Conservation (phyloP, 2,329 filamentous ascomycete genomes). For the Aspergillus carbonarius region DNA sequence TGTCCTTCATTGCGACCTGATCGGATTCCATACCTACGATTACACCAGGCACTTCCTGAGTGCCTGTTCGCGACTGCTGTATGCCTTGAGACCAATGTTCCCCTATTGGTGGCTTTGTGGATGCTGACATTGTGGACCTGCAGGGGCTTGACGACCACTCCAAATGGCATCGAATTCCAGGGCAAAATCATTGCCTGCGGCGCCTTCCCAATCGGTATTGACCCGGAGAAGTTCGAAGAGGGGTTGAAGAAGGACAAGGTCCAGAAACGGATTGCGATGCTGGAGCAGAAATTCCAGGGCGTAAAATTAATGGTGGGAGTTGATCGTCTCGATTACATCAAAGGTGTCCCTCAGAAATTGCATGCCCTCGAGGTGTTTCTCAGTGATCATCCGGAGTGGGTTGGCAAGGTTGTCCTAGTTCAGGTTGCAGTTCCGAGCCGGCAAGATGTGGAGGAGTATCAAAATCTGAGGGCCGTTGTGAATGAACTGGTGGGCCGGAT, state of each 20-base stretch:
- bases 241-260: constrained; percentile 82
- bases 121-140: constrained; percentile 13
- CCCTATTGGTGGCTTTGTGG: constrained; percentile 2
- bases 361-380: constrained; percentile 96
- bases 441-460: constrained; percentile 96
- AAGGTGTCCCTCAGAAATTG: constrained; percentile 95
- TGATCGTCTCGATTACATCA: constrained; percentile 97
- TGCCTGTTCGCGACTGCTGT: constrained; percentile 91
- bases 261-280: constrained; percentile 77
- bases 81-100: constrained; percentile 33
- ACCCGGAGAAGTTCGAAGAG: constrained; percentile 93
- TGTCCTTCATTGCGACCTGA: constrained; percentile 87
- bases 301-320: constrained; percentile 97
- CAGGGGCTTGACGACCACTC: constrained; percentile 65
- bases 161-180: constrained; percentile 89
- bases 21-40: constrained; percentile 98
- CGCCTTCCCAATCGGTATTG: constrained; percentile 96
- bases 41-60: constrained; percentile 98
- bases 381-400: constrained; percentile 96
- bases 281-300: constrained; percentile 89
- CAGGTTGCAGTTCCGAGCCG: constrained; percentile 94
- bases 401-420: constrained; percentile 92
- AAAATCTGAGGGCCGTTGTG: constrained; percentile 90
- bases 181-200: constrained; percentile 87
- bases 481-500: constrained; percentile 96